These are phyloP conservation scores for Stylosanthes scabra DNA, from an alignment of 331 rosid species.

Conservation along the genomic window DNA sequence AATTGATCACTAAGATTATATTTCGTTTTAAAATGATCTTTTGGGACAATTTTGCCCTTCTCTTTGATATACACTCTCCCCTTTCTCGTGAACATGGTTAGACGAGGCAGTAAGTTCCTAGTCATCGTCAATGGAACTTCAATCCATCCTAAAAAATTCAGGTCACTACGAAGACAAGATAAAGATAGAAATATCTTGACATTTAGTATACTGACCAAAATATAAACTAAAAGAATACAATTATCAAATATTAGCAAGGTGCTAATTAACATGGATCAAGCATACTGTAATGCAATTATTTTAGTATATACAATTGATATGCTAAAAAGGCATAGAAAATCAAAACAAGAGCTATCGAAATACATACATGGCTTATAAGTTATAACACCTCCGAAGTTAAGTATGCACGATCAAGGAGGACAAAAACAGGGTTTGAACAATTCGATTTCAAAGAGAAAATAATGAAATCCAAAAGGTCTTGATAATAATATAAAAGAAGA, in stretches of 20 bases:
- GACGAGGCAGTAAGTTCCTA: conserved; percentile 73
- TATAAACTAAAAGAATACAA: too few relatives aligned
- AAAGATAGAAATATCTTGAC: too few relatives aligned
- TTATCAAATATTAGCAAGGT: neutral
- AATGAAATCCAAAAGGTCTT: neutral
- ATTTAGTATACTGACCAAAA: too few relatives aligned
- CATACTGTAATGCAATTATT: neutral
- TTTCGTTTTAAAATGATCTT: too few relatives aligned
- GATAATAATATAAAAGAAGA: neutral
- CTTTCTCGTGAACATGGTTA: conserved; percentile 49
- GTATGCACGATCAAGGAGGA: too few relatives aligned
- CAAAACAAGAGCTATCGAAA: neutral
- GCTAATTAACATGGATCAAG: neutral
- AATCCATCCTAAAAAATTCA: conserved; percentile 58
- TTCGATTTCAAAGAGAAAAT: neutral
- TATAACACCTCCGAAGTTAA: too few relatives aligned
- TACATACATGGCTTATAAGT: neutral
- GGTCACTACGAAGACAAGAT: neutral
- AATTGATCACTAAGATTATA: too few relatives aligned
- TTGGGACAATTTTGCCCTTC: too few relatives aligned
- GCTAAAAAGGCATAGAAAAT: neutral
- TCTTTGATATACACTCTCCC: too few relatives aligned
- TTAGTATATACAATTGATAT: neutral
- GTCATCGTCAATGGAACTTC: conserved; percentile 75
- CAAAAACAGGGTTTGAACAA: conserved; percentile 3